phyloP scores from a whole-genome alignment of 169 alveolate species.

The Cryptosporidium xiaoi region DNA sequence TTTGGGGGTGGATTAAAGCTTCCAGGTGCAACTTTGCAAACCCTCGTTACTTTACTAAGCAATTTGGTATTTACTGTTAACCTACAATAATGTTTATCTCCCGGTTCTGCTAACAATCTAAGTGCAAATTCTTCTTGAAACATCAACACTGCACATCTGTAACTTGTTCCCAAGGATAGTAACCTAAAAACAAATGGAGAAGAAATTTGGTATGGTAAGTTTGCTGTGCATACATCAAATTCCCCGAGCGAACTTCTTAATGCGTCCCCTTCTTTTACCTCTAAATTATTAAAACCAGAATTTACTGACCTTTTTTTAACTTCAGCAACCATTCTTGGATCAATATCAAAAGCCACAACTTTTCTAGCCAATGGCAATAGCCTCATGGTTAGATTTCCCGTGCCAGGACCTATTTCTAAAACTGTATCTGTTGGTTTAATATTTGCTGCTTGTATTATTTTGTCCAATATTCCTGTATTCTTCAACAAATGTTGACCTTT shows the following conservation, averaged over 20 bases:
- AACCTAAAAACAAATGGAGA: conserved; percentile 97
- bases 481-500: conserved; percentile 98
- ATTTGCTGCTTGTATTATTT: conserved; percentile 95
- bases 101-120: conserved; percentile 95
- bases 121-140: conserved; percentile 99
- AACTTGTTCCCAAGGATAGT: conserved; percentile 91
- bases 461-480: conserved; percentile 96
- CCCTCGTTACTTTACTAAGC: conserved; percentile 88
- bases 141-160: conserved; percentile 98
- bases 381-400: conserved; percentile 97
- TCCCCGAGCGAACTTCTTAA: conserved; percentile 92
- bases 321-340: conserved; percentile 99
- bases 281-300: conserved; percentile 88
- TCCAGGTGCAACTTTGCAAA: conserved; percentile 95
- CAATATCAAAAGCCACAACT: conserved; percentile 98
- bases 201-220: conserved; percentile 99
- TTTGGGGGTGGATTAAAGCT: conserved; percentile 99
- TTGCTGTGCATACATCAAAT: conserved; percentile 98
- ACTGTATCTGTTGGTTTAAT: conserved; percentile 97
- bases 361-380: conserved; percentile 94
- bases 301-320: conserved; percentile 93
- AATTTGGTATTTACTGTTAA: conserved; percentile 95
- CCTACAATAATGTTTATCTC: conserved; percentile 95
- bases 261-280: conserved; percentile 94
- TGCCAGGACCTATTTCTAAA: conserved; percentile 98